phyloP scores from a whole-genome alignment of 2,329 filamentous ascomycete species.

The Trichoderma sp. region DNA sequence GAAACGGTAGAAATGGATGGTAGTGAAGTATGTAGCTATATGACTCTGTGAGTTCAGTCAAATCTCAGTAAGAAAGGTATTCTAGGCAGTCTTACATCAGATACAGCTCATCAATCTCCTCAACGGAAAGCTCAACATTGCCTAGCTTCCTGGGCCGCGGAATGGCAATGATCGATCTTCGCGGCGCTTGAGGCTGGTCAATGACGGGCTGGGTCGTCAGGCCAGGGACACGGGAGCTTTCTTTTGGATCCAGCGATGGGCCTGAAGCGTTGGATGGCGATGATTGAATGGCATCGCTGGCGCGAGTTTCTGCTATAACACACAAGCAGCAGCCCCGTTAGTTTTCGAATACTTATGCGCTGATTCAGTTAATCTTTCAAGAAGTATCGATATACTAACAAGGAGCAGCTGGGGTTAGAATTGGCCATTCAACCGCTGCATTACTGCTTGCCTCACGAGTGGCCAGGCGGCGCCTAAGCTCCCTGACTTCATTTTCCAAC shows the following conservation, averaged over 20 bases:
- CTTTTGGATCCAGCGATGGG: constrained; percentile 3
- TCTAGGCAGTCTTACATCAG: background rate
- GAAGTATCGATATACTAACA: background rate
- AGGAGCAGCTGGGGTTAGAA: background rate
- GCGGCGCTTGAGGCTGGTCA: constrained; percentile 7
- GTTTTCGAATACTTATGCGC: background rate
- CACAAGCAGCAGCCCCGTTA: background rate
- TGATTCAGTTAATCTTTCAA: background rate
- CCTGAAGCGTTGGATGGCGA: constrained; percentile 1
- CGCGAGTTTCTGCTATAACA: background rate
- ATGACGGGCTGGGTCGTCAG: constrained; percentile 20
- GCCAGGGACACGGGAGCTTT: constrained; percentile 10
- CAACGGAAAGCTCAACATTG: constrained; percentile 19
- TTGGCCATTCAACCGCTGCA: constrained; percentile 13
- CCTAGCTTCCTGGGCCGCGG: constrained; percentile 7
- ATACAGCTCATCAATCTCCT: constrained; percentile 22
- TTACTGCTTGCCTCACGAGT: constrained; percentile 1
- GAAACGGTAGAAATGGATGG: constrained; percentile 15
- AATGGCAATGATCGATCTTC: background rate
- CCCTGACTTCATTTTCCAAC: constrained; percentile 20
- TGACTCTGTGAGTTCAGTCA: background rate
- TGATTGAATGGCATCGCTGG: constrained; percentile 1
- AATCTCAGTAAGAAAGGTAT: background rate
- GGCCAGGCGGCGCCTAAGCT: constrained; percentile 10
- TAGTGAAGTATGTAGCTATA: constrained; percentile 13